phyloP scores from a whole-genome alignment of 176 grass and related monocot genomes.

The Dendrocalamus sinicus region DNA sequence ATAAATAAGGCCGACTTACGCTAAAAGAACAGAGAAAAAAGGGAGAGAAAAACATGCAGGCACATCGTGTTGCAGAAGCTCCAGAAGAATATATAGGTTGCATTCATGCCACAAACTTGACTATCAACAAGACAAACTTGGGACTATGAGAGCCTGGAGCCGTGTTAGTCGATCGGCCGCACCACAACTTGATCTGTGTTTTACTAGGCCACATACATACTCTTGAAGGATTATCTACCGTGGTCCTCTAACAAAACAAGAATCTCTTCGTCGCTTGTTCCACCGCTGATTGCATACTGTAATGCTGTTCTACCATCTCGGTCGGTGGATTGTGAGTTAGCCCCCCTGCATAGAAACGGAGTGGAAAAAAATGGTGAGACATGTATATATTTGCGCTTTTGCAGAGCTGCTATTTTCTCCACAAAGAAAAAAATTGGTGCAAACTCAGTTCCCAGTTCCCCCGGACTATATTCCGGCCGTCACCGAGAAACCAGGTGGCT shows the following conservation, averaged over 20 bases:
- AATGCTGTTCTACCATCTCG: constrained; percentile 77
- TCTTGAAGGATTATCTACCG: constrained; percentile 57
- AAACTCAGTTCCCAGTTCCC: not conserved
- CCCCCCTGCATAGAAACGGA: constrained; percentile 64
- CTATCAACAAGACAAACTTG: constrained; percentile 1
- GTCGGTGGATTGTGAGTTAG: constrained; percentile 66
- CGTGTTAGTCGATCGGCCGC: constrained; percentile 14
- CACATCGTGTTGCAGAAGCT: constrained; percentile 31
- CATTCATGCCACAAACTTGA: constrained; percentile 32
- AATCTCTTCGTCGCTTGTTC: constrained; percentile 79
- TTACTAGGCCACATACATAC: not conserved
- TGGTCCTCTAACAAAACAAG: constrained; percentile 77
- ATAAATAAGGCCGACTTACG: constrained; percentile 41
- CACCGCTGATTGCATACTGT: constrained; percentile 74
- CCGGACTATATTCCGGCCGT: not conserved
- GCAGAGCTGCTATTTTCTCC: not conserved
- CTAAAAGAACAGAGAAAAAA: not conserved
- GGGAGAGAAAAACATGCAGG: not conserved
- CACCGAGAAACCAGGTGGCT: not conserved
- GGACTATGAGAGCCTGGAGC: not conserved
- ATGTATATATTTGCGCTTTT: not conserved
- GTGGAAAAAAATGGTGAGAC: constrained; percentile 15
- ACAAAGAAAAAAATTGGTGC: not conserved
- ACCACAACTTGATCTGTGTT: not conserved
- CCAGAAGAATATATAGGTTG: constrained; percentile 32